These are phyloP conservation scores for Senna siamea DNA, from an alignment of 306 rosid genomes.

Conservation along the genomic window DNA sequence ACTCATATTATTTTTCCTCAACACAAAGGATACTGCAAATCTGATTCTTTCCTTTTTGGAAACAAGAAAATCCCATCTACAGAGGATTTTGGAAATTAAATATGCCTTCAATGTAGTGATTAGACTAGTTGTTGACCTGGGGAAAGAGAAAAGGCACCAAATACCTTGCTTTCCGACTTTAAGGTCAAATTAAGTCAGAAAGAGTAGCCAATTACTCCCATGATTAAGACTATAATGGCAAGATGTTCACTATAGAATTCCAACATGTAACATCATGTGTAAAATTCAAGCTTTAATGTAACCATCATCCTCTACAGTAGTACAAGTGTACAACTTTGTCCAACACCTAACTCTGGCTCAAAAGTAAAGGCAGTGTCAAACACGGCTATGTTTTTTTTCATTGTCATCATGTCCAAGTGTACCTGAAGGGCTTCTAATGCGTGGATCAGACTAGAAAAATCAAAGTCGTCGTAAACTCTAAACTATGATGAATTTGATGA, in stretches of 20 bases:
- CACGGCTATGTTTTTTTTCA: constrained; percentile 34
- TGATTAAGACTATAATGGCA: constrained; percentile 38
- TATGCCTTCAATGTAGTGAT: neutral
- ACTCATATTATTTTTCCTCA: neutral
- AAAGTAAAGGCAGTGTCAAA: constrained; percentile 41
- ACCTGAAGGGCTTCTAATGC: neutral
- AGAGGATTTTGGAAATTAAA: constrained; percentile 7
- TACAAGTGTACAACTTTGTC: neutral
- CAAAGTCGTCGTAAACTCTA: neutral
- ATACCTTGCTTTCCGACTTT: constrained; percentile 20
- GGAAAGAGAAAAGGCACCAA: constrained; percentile 14
- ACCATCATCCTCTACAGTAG: constrained; percentile 14
- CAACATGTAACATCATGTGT: constrained; percentile 17
- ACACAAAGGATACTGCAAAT: neutral
- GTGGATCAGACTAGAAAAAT: constrained; percentile 7
- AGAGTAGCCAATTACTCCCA: constrained; percentile 20
- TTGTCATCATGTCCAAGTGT: neutral
- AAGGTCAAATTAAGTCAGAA: constrained; percentile 47
- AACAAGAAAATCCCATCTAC: neutral
- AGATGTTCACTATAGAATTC: constrained; percentile 7
- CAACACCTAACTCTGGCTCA: constrained; percentile 17
- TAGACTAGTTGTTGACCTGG: constrained; percentile 24
- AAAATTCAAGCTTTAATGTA: constrained; percentile 32
- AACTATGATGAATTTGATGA: neutral
- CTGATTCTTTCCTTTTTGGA: neutral